A percentile compares a stretch with the other conserved stretches of the same genome.
Evolutionary conservation across 345 rosid species (phyloP).

Genomic region (Lumnitzera littorea): DNA sequence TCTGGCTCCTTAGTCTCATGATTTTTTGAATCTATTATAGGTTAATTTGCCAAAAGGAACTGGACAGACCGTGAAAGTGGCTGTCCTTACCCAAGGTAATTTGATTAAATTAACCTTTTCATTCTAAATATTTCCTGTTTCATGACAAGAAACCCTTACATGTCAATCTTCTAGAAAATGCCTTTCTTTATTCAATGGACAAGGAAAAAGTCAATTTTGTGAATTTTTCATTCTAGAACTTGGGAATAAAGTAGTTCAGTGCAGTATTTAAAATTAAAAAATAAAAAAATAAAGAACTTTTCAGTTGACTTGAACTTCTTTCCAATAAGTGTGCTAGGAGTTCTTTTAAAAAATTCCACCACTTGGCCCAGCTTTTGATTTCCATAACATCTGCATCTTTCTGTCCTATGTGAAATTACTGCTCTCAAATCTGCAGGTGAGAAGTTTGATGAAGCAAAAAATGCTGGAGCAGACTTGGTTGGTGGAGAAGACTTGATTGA

Average conservation of each 20-base stretch:
- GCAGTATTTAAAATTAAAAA: too few species aligned
- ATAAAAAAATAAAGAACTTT: too few species aligned
- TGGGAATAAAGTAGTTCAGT: too few species aligned
- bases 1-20: not conserved
- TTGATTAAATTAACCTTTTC: not conserved
- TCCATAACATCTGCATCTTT: too few species aligned
- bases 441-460: conserved; percentile 92
- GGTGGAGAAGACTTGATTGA: conserved; percentile 95
- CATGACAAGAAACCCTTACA: too few species aligned
- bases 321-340: too few species aligned
- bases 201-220: too few species aligned
- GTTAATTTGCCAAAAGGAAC: conserved; percentile 98
- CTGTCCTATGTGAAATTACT: not conserved
- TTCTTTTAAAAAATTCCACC: not conserved
- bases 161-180: too few species aligned
- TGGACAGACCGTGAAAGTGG: conserved; percentile 85
- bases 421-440: conserved; percentile 55
- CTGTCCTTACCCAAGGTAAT: conserved; percentile 95
- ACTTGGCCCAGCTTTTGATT: not conserved
- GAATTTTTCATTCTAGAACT: too few species aligned
- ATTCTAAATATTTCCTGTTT: too few species aligned
- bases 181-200: too few species aligned
- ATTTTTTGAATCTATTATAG: conserved; percentile 26
- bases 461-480: conserved; percentile 96
- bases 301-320: too few species aligned